Evolutionary conservation across 257 asterid genomes (phyloP).

Genomic region (Parsonsia alboflavescens): DNA sequence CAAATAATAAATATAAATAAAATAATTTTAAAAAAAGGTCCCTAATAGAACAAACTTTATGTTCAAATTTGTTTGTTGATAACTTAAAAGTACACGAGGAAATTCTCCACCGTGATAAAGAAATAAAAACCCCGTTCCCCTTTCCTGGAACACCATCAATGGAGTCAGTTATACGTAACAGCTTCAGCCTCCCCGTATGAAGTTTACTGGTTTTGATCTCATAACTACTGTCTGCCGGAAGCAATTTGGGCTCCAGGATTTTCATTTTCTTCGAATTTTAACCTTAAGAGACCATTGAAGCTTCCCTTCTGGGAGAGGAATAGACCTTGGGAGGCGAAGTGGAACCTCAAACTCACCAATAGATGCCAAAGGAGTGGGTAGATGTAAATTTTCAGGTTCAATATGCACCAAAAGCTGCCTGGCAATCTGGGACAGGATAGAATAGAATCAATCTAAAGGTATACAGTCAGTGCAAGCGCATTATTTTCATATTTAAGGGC

Average conservation of each 20-base stretch:
- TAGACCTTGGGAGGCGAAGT: slow-evolving; percentile 66
- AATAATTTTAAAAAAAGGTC: too few species aligned
- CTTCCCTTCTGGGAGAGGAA: slow-evolving; percentile 72
- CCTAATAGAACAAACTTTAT: neutral
- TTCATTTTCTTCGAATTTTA: slow-evolving; percentile 47
- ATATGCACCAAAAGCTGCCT: slow-evolving; percentile 70
- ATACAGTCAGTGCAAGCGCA: neutral
- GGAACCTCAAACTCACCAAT: slow-evolving; percentile 78
- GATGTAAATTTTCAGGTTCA: slow-evolving; percentile 60
- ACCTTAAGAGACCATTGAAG: slow-evolving; percentile 48
- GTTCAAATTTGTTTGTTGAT: neutral
- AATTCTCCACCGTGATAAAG: neutral
- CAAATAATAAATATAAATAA: too few species aligned
- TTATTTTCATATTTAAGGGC: neutral
- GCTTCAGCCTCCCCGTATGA: neutral
- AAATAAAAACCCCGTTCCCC: neutral
- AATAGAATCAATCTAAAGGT: neutral
- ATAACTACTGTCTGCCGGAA: neutral
- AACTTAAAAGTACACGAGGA: neutral
- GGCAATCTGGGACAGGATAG: slow-evolving; percentile 39
- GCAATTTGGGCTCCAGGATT: neutral
- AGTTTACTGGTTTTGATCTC: neutral
- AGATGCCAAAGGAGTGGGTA: slow-evolving; percentile 55
- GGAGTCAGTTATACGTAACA: neutral
- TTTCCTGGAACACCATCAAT: neutral